Conservation (phyloP, 2,329 filamentous ascomycete species). For the Alternaria novae-zelandiae region DNA sequence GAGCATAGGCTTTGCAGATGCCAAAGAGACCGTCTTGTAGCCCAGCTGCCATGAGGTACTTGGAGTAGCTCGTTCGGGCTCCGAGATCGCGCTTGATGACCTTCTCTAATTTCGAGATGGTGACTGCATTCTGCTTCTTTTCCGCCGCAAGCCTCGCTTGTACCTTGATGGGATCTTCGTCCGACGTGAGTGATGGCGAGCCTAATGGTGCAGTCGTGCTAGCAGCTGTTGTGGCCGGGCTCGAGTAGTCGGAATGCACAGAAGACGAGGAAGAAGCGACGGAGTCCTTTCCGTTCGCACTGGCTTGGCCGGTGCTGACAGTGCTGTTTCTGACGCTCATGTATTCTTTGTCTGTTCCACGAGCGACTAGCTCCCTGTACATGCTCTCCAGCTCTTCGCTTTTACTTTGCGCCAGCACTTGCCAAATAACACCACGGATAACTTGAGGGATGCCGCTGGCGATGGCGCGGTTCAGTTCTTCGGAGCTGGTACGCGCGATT, state of each 20-base stretch:
- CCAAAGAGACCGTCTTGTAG: slow-evolving; percentile 94
- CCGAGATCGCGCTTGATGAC: slow-evolving; percentile 89
- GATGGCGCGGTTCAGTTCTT: slow-evolving; percentile 89
- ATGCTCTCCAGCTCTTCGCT: slow-evolving; percentile 85
- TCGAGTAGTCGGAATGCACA: slow-evolving; percentile 77
- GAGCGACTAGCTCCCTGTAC: slow-evolving; percentile 81
- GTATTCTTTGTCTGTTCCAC: slow-evolving; percentile 79
- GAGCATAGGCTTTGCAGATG: slow-evolving; percentile 94
- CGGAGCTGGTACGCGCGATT: slow-evolving; percentile 83
- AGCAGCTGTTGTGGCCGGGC: slow-evolving; percentile 61
- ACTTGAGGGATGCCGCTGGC: slow-evolving; percentile 92
- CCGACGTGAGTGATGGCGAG: slow-evolving; percentile 64
- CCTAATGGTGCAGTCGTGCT: slow-evolving; percentile 41
- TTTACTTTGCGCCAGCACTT: slow-evolving; percentile 94
- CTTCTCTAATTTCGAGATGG: slow-evolving; percentile 86
- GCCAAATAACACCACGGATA: slow-evolving; percentile 98
- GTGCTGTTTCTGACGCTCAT: slow-evolving; percentile 32
- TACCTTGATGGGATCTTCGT: slow-evolving; percentile 68
- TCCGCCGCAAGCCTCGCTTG: slow-evolving; percentile 70
- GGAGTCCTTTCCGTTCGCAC: slow-evolving; percentile 68
- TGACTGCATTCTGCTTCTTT: slow-evolving; percentile 74
- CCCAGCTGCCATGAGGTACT: slow-evolving; percentile 88
- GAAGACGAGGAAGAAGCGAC: slow-evolving; percentile 82
- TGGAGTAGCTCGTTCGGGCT: slow-evolving; percentile 92
- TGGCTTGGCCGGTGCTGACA: slow-evolving; percentile 56